These are phyloP conservation scores for Chlorella vulgaris DNA, from an alignment of 139 green algal species.

Conservation along the genomic window DNA sequence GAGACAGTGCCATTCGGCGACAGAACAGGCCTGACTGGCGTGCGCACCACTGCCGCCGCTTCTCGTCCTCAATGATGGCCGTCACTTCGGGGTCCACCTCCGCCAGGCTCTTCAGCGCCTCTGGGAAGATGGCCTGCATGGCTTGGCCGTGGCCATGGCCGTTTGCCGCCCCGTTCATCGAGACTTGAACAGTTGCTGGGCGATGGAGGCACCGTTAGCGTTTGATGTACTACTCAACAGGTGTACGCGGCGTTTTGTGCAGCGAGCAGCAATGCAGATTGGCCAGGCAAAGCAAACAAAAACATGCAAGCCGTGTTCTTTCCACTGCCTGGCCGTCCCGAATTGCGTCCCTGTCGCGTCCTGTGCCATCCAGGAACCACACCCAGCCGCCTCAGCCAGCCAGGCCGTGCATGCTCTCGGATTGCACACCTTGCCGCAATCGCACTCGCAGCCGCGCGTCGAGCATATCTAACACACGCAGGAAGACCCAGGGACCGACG, in stretches of 20 bases:
- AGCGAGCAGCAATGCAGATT: background rate
- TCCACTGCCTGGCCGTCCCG: too few species aligned
- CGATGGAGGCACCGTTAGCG: background rate
- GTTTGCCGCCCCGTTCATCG: conserved; percentile 10
- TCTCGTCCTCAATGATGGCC: conserved; percentile 93
- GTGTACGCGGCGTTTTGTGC: background rate
- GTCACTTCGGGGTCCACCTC: conserved; percentile 92
- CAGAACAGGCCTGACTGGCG: background rate
- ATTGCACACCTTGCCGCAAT: too few species aligned
- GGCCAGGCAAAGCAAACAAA: background rate
- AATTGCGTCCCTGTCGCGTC: too few species aligned
- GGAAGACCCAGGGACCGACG: too few species aligned
- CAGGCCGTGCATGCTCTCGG: too few species aligned
- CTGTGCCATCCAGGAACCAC: too few species aligned
- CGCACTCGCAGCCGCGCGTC: too few species aligned
- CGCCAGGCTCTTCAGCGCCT: conserved; percentile 68
- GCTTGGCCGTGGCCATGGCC: conserved; percentile 1
- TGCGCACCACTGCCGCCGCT: conserved; percentile 84
- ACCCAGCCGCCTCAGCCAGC: too few species aligned
- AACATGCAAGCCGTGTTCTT: too few species aligned
- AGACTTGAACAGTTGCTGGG: background rate
- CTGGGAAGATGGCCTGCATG: conserved; percentile 84
- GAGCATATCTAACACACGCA: too few species aligned
- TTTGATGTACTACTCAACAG: background rate
- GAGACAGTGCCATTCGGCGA: too few species aligned